These are phyloP conservation scores for Quercus lobata DNA, from an alignment of 331 rosid genomes.

Conservation along the genomic window DNA sequence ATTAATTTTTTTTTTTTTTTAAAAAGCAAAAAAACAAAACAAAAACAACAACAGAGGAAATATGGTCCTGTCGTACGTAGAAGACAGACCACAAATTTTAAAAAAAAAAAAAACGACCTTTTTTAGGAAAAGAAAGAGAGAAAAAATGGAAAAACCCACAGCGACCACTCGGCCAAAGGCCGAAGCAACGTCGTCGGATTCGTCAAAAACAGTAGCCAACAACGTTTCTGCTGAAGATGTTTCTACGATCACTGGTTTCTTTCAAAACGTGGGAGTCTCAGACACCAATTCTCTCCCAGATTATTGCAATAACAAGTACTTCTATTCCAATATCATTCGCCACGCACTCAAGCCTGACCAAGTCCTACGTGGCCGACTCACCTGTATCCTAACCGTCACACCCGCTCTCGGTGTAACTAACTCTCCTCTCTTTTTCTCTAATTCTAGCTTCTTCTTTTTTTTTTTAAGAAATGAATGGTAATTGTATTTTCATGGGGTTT, in stretches of 20 bases:
- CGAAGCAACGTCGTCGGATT: background rate
- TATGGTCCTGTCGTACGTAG: too few species aligned
- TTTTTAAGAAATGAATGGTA: background rate
- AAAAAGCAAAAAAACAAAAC: too few species aligned
- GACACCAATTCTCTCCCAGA: constrained; percentile 27
- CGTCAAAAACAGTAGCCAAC: constrained; percentile 8
- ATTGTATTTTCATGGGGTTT: constrained; percentile 28
- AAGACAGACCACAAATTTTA: too few species aligned
- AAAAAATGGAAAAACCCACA: background rate
- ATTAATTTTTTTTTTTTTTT: too few species aligned
- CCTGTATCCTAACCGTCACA: constrained; percentile 44
- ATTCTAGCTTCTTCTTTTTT: background rate
- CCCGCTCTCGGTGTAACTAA: constrained; percentile 36
- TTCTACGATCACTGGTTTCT: background rate
- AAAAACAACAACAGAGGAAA: too few species aligned
- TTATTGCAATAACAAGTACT: constrained; percentile 27
- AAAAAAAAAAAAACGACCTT: too few species aligned
- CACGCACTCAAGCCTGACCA: constrained; percentile 30
- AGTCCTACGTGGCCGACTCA: constrained; percentile 40
- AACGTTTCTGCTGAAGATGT: constrained; percentile 17
- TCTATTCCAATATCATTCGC: constrained; percentile 30
- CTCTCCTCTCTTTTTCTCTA: background rate
- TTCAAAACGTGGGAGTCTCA: constrained; percentile 9
- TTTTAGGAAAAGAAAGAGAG: background rate
- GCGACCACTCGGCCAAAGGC: background rate